Evolutionary conservation across 805 yeast genomes (phyloP), one percentile per base, ranked within the genome.

Genomic region (Kazachstania africana): DNA sequence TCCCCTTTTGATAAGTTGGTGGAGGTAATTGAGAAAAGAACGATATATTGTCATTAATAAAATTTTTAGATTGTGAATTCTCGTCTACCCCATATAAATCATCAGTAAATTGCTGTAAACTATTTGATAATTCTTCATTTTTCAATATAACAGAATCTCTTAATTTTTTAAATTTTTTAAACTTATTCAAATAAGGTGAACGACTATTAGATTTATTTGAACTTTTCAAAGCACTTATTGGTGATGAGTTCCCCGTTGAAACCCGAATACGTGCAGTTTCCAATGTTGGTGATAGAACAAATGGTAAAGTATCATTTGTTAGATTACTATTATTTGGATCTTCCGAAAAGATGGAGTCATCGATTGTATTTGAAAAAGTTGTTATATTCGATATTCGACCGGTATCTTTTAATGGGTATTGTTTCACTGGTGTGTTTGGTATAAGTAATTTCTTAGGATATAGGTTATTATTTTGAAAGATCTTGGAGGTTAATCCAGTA

Each of bases 101-200:
- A 36, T 53, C 55, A 2, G 58, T 56, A 24, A 56, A 47, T 34
- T 53, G 57, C 39, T 55, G 59, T 24, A 56, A 36, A 32, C 51
- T 51, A 23, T 45, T 46, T 6, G 55, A 47, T 25, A 56, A 34
- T 29, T 50, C 57, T 13, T 39, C 43, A 32, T 54, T 56, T 27
- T 46, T 50, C 32, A 32, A 48, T 32, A 36, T 41, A 31, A 29
- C 56, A 38, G 45, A 43, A 17, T 31, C 51, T 46, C 40, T 52
- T 6, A 53, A 39, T 29, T 47, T 50, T 28, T 46, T 50, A 10
- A 48, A 32, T 26, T 53, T 52, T 28, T 48, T 48, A 24, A 35
- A 42, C 30, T 37, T 37, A 21, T 42, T 43, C 13, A 35, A 31
- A 21, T 38, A 36, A 27, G 42, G 40, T 8, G 43, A 28, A 16